Evolutionary conservation across 495 filamentous ascomycete genomes (phyloP), one percentile per base, ranked within the genome.

Genomic region (Mycothermus thermophilus): DNA sequence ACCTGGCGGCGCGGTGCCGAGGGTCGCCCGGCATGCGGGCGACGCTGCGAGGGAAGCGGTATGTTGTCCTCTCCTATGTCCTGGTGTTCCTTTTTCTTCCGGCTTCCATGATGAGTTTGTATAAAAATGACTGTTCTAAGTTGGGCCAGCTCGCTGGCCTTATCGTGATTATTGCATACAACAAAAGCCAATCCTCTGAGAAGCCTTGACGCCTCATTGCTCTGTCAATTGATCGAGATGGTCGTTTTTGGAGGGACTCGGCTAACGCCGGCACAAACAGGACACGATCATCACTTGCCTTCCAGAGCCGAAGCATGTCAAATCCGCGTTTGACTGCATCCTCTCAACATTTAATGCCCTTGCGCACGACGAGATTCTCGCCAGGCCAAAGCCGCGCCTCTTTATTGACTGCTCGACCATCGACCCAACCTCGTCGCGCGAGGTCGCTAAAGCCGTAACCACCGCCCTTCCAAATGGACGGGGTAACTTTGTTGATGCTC

Each of bases 381-480:
- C 32, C 11, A 38, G 40, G 2, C 14, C 46, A 4, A 47, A 51
- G 14, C 55, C 72, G 28, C 74, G 78, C 13, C 46, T 85, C 15
- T 84, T 83, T 49, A 83, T 88, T 43, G 82, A 88, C 44, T 78
- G 72, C 35, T 92, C 84, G 3, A 93, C 84, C 8, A 92, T 93
- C 38, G 84, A 93, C 52, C 82, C 84, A 0, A 64, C 72, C 13
- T 77, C 84, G 1, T 85, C 81, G 3, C 70, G 69, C 36, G 65
- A 74, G 38, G 69, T 86, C 19, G 77, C 79, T 6, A 64, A 70
- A 22, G 62, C 64, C 10, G 70, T 85, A 14, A 59, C 74, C 21
- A 54, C 65, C 14, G 67, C 72, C 0, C 49, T 66, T 2, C 54
- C 66, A 33, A 27, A 38, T 19, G 69, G 61, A 0, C 47, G 54